Conservation (phyloP, 75 land plant species). For the Larix kaempferi region DNA sequence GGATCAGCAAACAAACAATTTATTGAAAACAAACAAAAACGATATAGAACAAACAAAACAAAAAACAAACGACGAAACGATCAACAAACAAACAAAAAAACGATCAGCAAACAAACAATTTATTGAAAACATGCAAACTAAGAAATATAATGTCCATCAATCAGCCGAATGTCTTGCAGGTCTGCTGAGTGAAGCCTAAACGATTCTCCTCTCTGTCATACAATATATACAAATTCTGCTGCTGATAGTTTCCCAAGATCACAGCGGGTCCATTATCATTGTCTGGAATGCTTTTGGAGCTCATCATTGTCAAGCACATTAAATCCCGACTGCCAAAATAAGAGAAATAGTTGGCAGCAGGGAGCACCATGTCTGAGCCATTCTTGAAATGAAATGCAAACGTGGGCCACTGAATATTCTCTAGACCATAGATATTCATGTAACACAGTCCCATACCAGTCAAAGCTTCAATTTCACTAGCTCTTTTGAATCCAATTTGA, state of each 20-base stretch:
- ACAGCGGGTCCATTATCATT: conserved; percentile 35
- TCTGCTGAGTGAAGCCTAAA: conserved; percentile 45
- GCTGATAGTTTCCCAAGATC: conserved; percentile 66
- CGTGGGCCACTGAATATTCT: conserved; percentile 15
- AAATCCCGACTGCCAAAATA: conserved; percentile 10
- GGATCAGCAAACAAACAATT: too few relatives aligned
- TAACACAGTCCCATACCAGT: conserved; percentile 52
- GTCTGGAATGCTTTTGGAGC: not conserved
- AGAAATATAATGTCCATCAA: too few relatives aligned
- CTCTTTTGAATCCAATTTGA: conserved; percentile 20
- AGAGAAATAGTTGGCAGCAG: conserved; percentile 34
- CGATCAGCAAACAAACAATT: too few relatives aligned
- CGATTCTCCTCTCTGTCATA: conserved; percentile 55
- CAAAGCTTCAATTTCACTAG: conserved; percentile 13
- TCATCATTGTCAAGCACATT: conserved; percentile 27
- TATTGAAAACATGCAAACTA: too few relatives aligned
- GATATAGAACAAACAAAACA: too few relatives aligned
- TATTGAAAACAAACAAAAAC: too few relatives aligned
- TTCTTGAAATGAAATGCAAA: conserved; percentile 48
- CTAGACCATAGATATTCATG: conserved; percentile 18
- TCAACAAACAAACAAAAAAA: too few relatives aligned
- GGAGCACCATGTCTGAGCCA: conserved; percentile 48
- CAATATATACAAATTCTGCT: conserved; percentile 58
- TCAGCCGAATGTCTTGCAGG: not conserved
- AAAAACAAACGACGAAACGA: too few relatives aligned